Base-by-base conservation (phyloP, 768 basidiomycete species). In the Cystobasidium onofrii region DNA sequence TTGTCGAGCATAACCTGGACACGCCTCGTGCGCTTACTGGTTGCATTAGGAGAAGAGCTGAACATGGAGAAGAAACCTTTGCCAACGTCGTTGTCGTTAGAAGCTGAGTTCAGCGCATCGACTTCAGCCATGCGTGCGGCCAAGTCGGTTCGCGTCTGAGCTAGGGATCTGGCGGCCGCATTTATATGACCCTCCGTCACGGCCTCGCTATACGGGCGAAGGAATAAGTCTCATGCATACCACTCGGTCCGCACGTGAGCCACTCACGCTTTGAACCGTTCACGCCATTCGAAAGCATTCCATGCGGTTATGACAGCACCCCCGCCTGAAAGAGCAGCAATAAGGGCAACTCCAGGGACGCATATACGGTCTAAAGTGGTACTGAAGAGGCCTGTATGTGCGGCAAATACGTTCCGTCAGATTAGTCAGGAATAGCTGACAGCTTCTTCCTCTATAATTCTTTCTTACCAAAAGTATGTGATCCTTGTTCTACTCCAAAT, bases 211-310 rank as follows among this genome's bases (percentile, higher is more conserved):
- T 60, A 44, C 1, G 74, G 73, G 36, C 73, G 74, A 65, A 1
- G 52, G 15, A 12, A 10, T 1, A 52, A 20, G 27, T 23, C 7
- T n/a, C 20, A n/a, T n/a, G n/a, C n/a, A n/a, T n/a, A n/a, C n/a
- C n/a, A n/a, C n/a, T n/a, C n/a, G n/a, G n/a, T n/a, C 23, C 25
- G 25, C 6, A 57, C 10, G 36, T 1, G 7, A n/a, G 25, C 4
- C 27, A 39, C 77, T 39, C 15, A 77, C 77, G 69, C 73, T 0
- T 76, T 74, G 0, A 75, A 77, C 1, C 77, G 36, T 12, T 75
- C 74, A 0, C 77, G 61, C 78, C 78, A 79, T 29, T 79, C 78
- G 61, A 75, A 79, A 3, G 78, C 78, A 20, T 79, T 74, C 78
- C 78, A 79, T 0, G 78, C 78, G 0, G 77, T 78, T 67, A 76